These are phyloP conservation scores for Galerina sulciceps DNA, from an alignment of 768 basidiomycete genomes.

Conservation along the genomic window DNA sequence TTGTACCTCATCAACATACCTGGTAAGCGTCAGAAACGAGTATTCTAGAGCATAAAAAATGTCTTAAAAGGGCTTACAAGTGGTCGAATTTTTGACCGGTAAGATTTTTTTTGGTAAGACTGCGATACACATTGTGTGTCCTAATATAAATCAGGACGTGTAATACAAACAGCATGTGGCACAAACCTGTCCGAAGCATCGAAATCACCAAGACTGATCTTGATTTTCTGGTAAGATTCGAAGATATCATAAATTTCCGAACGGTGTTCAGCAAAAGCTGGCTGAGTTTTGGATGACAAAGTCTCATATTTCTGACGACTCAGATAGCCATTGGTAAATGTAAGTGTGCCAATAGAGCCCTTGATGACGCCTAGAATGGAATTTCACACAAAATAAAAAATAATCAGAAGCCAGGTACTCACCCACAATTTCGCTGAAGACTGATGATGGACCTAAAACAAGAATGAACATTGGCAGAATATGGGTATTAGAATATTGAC, in stretches of 20 bases:
- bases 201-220: conserved; percentile 41
- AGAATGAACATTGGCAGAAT: not conserved
- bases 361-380: conserved; percentile 58
- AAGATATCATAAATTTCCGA: conserved; percentile 56
- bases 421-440: conserved; percentile 72
- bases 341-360: conserved; percentile 60
- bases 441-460: conserved; percentile 57
- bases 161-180: not conserved
- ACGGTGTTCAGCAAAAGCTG: conserved; percentile 56
- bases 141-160: conserved; percentile 29
- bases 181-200: conserved; percentile 65
- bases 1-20: conserved; percentile 77
- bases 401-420: conserved; percentile 3
- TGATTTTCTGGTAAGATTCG: conserved; percentile 49
- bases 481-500: not conserved
- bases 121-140: conserved; percentile 51
- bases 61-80: conserved; percentile 42
- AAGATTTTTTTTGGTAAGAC: conserved; percentile 33
- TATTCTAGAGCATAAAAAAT: not conserved
- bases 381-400: not conserved
- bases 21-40: conserved; percentile 20
- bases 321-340: conserved; percentile 39
- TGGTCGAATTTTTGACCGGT: conserved; percentile 53
- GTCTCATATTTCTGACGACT: conserved; percentile 45
- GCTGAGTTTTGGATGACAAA: conserved; percentile 54